Base-by-base conservation (phyloP, 2,329 filamentous ascomycete species). In the Colletotrichum sp. region DNA sequence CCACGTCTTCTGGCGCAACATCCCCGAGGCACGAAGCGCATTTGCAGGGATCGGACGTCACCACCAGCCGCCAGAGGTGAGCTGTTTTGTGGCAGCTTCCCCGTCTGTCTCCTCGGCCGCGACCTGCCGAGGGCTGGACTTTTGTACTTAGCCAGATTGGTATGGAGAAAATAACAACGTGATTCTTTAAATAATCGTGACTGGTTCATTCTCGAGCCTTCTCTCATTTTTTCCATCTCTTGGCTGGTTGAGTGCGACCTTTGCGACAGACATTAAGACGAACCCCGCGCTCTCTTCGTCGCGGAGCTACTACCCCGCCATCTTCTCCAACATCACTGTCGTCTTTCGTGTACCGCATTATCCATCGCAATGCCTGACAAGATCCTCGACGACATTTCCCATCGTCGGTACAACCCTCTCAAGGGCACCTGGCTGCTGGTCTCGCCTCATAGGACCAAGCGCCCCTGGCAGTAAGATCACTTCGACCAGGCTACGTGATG, bases 371-470 rank as follows among this genome's bases (percentile, higher is more conserved):
- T 96, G 94, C 91, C 92, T 10, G 93, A 94, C 82, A 90, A 92
- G 78, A 92, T 96, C 66, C 92, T 99, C 67, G 93, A 99, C 88
- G 96, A 99, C 84, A 99, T 99, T 81, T 98, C 97, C 57, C 97
- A 99, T 84, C 91, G 97, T 81, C 94, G 97, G 83, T 99, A 94
- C 85, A 99, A 99, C 84, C 95, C 95, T 69, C 90, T 99, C 77
- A 94, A 95, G 79, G 96, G 95, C 77, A 95, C 94, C 77, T 98
- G 96, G 94, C 91, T 99, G 76, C 91, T 99, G 48, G 97, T 99
- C 16, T 99, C 97, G 18, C 97, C 97, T 77, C 97, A 99, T 85
- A 90, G 97, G 71, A 99, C 96, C 69, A 99, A 99, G 91, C 92
- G 97, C 78, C 97, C 97, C 82, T 99, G 97, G 97, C 97, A 98